Evolutionary conservation across 202 grass and related monocot genomes (phyloP).

Genomic region (Panicum virgatum): DNA sequence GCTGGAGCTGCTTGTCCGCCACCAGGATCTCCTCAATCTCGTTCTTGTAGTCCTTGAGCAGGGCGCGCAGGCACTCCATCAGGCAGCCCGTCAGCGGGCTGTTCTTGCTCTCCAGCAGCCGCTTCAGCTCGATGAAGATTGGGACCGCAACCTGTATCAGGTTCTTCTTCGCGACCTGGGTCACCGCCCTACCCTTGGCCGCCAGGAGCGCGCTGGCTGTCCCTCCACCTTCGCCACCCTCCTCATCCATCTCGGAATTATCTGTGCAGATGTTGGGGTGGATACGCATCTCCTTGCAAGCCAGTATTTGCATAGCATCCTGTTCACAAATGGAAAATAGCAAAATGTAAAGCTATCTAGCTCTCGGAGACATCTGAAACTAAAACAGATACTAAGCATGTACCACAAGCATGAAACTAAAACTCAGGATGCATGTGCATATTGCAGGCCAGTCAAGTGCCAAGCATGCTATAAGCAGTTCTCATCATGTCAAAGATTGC

Average conservation of each 20-base stretch:
- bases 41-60: conserved; percentile 95
- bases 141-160: conserved; percentile 86
- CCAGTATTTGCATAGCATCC: conserved; percentile 89
- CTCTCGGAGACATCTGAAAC: not conserved
- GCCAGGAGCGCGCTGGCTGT: conserved; percentile 35
- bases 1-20: conserved; percentile 88
- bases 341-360: not conserved
- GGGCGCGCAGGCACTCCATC: conserved; percentile 73
- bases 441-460: not conserved
- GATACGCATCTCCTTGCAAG: conserved; percentile 98
- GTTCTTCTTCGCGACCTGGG: conserved; percentile 93
- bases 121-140: conserved; percentile 93
- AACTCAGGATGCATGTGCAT: not conserved
- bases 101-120: conserved; percentile 86
- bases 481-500: too few relatives aligned
- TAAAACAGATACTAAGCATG: not conserved
- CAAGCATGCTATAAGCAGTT: not conserved
- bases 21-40: conserved; percentile 91
- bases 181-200: conserved; percentile 71
- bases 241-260: conserved; percentile 71
- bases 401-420: not conserved
- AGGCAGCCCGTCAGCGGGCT: conserved; percentile 81
- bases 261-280: conserved; percentile 69
- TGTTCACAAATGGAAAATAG: conserved; percentile 14
- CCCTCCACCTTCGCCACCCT: conserved; percentile 43